These are phyloP conservation scores for Teratosphaeria epicoccoides DNA, from an alignment of 2,329 filamentous ascomycete genomes.

Conservation along the genomic window DNA sequence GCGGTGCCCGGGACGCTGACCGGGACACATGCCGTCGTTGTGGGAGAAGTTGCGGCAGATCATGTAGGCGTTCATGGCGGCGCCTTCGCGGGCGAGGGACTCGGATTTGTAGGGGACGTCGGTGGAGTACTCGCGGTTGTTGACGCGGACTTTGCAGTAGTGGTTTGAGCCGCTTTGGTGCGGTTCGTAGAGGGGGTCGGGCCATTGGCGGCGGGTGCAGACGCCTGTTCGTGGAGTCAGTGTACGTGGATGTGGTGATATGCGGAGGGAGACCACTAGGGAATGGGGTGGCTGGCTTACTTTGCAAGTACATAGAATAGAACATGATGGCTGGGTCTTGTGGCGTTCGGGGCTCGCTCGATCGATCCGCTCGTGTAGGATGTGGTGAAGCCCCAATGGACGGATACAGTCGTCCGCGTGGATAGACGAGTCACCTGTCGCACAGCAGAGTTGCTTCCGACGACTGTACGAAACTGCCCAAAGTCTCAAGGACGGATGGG, in stretches of 20 bases:
- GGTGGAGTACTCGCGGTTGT: constrained; percentile 92
- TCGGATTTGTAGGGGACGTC: constrained; percentile 76
- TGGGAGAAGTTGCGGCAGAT: constrained; percentile 96
- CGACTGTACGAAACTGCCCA: background rate
- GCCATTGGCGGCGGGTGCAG: constrained; percentile 89
- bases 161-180: constrained; percentile 65
- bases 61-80: constrained; percentile 92
- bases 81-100: constrained; percentile 77
- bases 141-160: constrained; percentile 84
- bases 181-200: constrained; percentile 78
- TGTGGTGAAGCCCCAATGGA: constrained; percentile 14
- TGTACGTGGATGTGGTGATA: background rate
- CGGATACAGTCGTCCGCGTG: constrained; percentile 20
- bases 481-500: constrained; percentile 1
- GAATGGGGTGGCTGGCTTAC: constrained; percentile 27
- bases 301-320: constrained; percentile 46
- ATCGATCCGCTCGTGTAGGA: constrained; percentile 4
- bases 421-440: constrained; percentile 11
- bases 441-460: constrained; percentile 17
- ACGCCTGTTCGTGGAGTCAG: constrained; percentile 51
- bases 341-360: background rate
- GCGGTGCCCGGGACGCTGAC: constrained; percentile 44
- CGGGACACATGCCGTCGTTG: constrained; percentile 78
- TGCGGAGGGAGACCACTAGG: constrained; percentile 7
- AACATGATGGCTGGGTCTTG: constrained; percentile 22